Conservation (phyloP, 768 basidiomycete species). For the Psilocybe cubensis region DNA sequence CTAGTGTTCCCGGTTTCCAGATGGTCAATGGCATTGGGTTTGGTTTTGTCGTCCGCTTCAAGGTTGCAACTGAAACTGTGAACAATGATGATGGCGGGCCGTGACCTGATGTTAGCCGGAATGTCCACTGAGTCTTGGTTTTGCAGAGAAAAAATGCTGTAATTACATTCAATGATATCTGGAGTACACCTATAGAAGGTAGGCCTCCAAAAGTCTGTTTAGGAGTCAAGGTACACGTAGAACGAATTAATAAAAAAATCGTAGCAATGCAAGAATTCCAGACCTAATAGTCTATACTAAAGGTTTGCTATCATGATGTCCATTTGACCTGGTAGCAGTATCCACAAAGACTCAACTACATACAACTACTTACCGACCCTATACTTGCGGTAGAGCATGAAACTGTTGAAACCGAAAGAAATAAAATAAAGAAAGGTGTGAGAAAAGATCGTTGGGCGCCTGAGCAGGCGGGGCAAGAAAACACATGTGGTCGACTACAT, state of each 20-base stretch:
- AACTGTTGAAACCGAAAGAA: neutral
- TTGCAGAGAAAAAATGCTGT: neutral
- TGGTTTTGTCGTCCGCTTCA: too few species aligned
- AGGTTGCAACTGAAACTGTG: too few species aligned
- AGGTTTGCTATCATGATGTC: neutral
- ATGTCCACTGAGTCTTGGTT: too few species aligned
- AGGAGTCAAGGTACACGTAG: neutral
- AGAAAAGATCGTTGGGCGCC: neutral
- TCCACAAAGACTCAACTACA: neutral
- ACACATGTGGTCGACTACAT: conserved; percentile 11
- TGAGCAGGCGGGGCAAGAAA: conserved; percentile 10
- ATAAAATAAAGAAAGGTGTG: neutral
- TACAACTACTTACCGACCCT: neutral
- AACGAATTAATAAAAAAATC: neutral
- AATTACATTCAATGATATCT: neutral
- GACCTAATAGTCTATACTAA: neutral
- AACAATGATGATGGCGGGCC: too few species aligned
- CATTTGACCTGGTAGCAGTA: neutral
- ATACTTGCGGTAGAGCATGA: too few species aligned
- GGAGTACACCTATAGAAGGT: neutral
- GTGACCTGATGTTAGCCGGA: too few species aligned
- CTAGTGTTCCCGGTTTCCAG: conserved; percentile 89
- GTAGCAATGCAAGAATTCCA: neutral
- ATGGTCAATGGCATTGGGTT: conserved; percentile 67
- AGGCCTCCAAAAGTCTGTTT: neutral